Evolutionary conservation across 768 basidiomycete genomes (phyloP).

Genomic region (Hirschioporus abietinus): DNA sequence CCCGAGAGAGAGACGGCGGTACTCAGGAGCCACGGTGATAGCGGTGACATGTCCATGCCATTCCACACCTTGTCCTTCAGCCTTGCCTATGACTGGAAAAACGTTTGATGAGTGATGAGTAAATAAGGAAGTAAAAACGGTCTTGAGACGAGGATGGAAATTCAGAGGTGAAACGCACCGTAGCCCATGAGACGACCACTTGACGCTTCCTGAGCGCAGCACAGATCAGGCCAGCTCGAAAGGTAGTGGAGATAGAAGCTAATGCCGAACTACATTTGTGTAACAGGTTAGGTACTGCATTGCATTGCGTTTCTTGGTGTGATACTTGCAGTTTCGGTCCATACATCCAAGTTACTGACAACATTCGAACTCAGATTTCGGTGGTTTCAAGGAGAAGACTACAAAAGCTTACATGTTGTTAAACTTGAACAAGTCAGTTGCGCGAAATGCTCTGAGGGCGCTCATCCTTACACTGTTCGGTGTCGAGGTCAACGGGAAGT

Average conservation of each 20-base stretch:
- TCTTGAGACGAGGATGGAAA: conserved; percentile 4
- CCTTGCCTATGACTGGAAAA: conserved; percentile 84
- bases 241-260: conserved; percentile 88
- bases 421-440: conserved; percentile 87
- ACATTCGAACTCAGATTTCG: conserved; percentile 10
- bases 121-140: conserved; percentile 3
- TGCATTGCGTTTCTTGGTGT: not conserved
- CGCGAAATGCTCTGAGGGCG: conserved; percentile 78
- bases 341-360: conserved; percentile 84
- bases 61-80: conserved; percentile 69
- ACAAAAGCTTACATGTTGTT: conserved; percentile 69
- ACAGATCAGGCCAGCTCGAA: conserved; percentile 88
- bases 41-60: conserved; percentile 97
- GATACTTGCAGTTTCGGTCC: conserved; percentile 90
- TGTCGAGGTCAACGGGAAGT: not conserved
- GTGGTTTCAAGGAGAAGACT: not conserved
- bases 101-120: too few species aligned
- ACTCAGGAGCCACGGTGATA: conserved; percentile 89
- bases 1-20: conserved; percentile 83
- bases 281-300: not conserved
- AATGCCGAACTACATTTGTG: conserved; percentile 65
- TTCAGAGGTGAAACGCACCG: conserved; percentile 42
- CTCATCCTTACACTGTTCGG: conserved; percentile 52
- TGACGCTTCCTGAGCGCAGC: conserved; percentile 76
- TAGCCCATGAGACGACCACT: conserved; percentile 89